phyloP scores from a whole-genome alignment of 495 filamentous ascomycete genomes.

The Platismatia glauca region DNA sequence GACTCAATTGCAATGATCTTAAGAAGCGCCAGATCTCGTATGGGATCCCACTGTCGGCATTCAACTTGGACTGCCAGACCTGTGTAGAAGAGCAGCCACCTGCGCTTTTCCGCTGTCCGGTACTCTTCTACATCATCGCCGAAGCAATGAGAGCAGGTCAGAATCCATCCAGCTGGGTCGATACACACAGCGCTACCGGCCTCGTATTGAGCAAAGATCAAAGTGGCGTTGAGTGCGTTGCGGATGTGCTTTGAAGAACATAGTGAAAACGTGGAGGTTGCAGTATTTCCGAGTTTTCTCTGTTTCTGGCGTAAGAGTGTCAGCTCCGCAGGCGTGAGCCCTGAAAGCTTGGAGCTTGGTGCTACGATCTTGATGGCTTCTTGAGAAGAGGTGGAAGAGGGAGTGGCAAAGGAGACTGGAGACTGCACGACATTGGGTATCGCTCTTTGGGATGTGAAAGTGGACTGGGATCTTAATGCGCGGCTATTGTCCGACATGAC shows the following conservation, averaged over 20 bases:
- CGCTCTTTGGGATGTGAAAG: no score
- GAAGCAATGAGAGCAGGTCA: constrained; percentile 42
- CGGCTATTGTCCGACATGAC: no score
- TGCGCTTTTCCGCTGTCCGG: constrained; percentile 12
- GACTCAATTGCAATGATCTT: constrained; percentile 27
- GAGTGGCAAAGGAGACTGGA: neutral
- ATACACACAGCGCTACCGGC: constrained; percentile 43
- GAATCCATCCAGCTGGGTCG: constrained; percentile 31
- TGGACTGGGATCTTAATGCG: no score
- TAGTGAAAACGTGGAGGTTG: constrained; percentile 5
- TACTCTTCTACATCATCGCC: constrained; percentile 29
- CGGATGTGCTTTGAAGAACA: neutral
- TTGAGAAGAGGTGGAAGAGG: neutral
- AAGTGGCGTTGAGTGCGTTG: constrained; percentile 29
- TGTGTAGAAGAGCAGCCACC: constrained; percentile 36
- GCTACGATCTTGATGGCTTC: neutral
- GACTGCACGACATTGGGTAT: no score
- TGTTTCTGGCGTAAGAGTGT: constrained; percentile 23
- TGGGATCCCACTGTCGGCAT: constrained; percentile 31
- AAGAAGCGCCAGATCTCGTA: constrained; percentile 36
- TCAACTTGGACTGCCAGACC: constrained; percentile 30
- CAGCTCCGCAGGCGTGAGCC: constrained; percentile 8
- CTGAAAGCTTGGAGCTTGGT: constrained; percentile 6
- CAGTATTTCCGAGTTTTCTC: constrained; percentile 12
- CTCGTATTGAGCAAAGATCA: constrained; percentile 41